Conservation (phyloP, 2,329 filamentous ascomycete species). For the Stemphylium lycopersici region DNA sequence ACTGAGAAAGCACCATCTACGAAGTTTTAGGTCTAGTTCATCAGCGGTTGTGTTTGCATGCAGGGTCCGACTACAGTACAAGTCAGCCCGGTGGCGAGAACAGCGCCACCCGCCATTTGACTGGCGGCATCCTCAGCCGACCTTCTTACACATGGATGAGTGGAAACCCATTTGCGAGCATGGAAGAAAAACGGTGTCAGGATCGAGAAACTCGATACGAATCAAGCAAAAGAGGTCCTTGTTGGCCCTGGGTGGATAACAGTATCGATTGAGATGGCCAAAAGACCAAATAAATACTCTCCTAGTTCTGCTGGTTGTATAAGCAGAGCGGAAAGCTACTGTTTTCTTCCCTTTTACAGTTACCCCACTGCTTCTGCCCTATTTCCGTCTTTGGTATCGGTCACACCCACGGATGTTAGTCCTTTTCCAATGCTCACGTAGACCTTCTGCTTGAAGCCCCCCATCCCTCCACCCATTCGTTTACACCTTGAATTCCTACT, state of each 20-base stretch:
- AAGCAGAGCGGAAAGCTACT: not conserved
- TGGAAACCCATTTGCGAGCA: no score
- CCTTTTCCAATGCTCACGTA: not conserved
- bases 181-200: not conserved
- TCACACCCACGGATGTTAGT: not conserved
- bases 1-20: not conserved
- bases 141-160: not conserved
- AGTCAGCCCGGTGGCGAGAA: not conserved
- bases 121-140: not conserved
- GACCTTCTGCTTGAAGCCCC: not conserved
- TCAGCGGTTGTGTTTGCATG: not conserved
- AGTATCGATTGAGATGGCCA: not conserved
- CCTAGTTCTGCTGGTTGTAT: not conserved
- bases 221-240: not conserved
- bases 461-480: not conserved
- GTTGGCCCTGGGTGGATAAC: constrained; percentile 1
- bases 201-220: constrained; percentile 6
- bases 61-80: not conserved
- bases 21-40: not conserved
- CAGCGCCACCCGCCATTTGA: not conserved
- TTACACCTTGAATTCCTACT: not conserved
- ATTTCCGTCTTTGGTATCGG: not conserved
- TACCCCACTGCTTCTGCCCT: not conserved
- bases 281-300: not conserved
- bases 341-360: not conserved